Base-by-base conservation (phyloP, 202 grass and related monocot species). In the Digitaria exilis region DNA sequence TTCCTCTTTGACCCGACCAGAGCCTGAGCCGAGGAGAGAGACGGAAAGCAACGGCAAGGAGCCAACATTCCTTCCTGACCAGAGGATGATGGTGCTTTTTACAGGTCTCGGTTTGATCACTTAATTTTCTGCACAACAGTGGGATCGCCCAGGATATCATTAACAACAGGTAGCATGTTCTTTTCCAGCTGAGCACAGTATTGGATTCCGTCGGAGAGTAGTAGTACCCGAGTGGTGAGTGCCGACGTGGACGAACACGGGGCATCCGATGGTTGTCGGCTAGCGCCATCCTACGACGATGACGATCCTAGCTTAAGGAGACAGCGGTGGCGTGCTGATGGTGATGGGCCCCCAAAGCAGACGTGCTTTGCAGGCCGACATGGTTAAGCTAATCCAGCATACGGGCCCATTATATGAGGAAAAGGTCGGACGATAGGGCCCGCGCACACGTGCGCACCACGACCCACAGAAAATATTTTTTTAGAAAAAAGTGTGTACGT, bases 41-140 rank as follows among this genome's bases (percentile, higher is more conserved):
- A 89, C 2, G 34, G 14, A 89, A 89, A 85, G 82, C 71, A 89
- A 25, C 5, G 87, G 87, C 5, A 69, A 76, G 14, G 45, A 85
- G 25, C 0, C 35, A 26, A 56, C 65, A 66, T 85, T 81, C 87
- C 25, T 25, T 65, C 63, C 12, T 46, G 77, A 28, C 78, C 65
- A 57, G 37, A 52, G 41, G 42, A 89, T 76, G 71, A 54, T 34
- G 9, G 7, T 7, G 22, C 39, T 26, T 63, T 75, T 46, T 19
- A 15, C 11, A 29, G 14, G 35, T 0, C 16, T 56, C 54, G 21
- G 19, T 26, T 75, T 80, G 43, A 84, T 43, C 41, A 45, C 9
- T 22, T 11, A 2, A 76, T 9, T 52, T 77, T 42, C 56, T 29
- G 11, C 52, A 51, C 12, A 11, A 28, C 0, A 57, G 59, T 48